Base-by-base conservation (phyloP, 2,329 filamentous ascomycete species). In the Cladorrhinum sp. region DNA sequence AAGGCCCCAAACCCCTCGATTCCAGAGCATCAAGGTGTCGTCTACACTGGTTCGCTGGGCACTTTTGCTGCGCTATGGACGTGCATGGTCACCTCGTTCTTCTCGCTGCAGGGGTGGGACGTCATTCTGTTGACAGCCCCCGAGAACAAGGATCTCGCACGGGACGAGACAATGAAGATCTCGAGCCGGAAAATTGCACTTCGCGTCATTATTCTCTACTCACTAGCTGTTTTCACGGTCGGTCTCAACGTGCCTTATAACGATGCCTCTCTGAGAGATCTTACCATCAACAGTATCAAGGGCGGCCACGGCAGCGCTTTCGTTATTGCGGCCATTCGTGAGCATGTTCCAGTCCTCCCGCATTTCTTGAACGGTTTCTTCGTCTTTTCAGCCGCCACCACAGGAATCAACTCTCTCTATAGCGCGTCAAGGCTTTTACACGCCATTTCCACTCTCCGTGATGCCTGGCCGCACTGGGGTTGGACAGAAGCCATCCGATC, bases 331-430 rank as follows among this genome's bases (percentile, higher is more conserved):
- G 73, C 73, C 42, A 73, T 80, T 2, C 70, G 74, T 28, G 75
- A 73, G 46, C 72, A 73, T 12, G 66, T 78, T 20, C 67, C 69
- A 2, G 69, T 68, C 5, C 72, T 72, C 64, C 76, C 77, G 1
- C 73, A 74, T 50, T 73, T 79, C 58, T 74, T 79, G 66, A 79
- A 79, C 55, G 76, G 73, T 1, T 75, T 79, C 61, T 78, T 76
- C 67, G 72, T 79, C 36, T 78, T 80, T 64, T 77, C 76, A 0
- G 76, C 77, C 1, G 73, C 74, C 26, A 75, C 75, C 1, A 73
- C 73, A 9, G 77, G 73, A 1, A 74, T 78, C 58, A 78, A 77
- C 61, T 72, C 73, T 8, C 69, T 79, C 28, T 79, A 79, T 65
- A 72, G 75, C 42, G 73, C 76, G 21, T 77, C 74, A 12, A 70